These are phyloP conservation scores for Kodamaea alishanica DNA, from an alignment of 1,139 yeast genomes.

Conservation along the genomic window DNA sequence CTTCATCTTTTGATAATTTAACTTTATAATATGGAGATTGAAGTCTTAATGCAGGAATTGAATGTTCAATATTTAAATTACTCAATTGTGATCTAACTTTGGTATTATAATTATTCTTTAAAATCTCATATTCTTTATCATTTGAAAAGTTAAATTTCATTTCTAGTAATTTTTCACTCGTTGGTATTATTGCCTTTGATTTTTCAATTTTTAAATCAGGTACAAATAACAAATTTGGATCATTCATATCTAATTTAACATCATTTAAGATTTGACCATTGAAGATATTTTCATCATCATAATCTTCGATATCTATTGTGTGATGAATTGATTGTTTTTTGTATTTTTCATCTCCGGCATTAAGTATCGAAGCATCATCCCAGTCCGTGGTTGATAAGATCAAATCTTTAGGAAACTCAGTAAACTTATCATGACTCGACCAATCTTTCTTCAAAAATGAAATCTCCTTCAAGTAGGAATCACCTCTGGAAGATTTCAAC, in stretches of 20 bases:
- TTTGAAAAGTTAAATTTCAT: conserved; percentile 78
- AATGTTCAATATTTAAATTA: conserved; percentile 85
- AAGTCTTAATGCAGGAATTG: conserved; percentile 79
- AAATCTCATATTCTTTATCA: conserved; percentile 77
- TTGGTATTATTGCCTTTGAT: conserved; percentile 42
- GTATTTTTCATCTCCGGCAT: conserved; percentile 34
- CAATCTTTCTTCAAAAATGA: conserved; percentile 38
- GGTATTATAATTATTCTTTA: conserved; percentile 83
- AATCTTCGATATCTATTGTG: conserved; percentile 34
- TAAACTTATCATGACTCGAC: conserved; percentile 36
- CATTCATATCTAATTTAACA: conserved; percentile 76
- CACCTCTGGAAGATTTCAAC: conserved; percentile 17
- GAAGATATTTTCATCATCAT: conserved; percentile 76
- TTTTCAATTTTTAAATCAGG: conserved; percentile 32
- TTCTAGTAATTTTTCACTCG: conserved; percentile 45
- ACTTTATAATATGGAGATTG: conserved; percentile 94
- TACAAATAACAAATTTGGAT: conserved; percentile 69
- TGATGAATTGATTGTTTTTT: conserved; percentile 7
- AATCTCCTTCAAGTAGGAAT: conserved; percentile 21
- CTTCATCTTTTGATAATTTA: conserved; percentile 60
- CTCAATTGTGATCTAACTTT: conserved; percentile 93
- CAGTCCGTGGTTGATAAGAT: conserved; percentile 78
- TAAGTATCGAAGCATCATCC: conserved; percentile 68
- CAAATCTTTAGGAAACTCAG: conserved; percentile 52
- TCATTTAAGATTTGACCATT: conserved; percentile 58